Evolutionary conservation across 805 yeast genomes (phyloP).

Genomic region (Candida dajiaensis): DNA sequence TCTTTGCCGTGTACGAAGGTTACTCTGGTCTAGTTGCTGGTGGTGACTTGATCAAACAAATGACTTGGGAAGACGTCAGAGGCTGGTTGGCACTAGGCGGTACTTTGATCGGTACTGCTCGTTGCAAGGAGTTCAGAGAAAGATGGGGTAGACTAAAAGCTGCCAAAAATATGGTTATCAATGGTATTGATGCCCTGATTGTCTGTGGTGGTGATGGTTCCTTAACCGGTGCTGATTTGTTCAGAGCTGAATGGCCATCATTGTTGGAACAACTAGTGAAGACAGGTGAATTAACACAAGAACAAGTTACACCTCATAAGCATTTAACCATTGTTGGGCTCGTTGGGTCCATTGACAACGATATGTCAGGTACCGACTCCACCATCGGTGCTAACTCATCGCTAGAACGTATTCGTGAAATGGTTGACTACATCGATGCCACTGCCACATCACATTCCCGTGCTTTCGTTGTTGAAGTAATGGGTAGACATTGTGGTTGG

Average conservation of each 20-base stretch:
- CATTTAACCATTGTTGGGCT: constrained; percentile 84
- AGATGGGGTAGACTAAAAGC: constrained; percentile 79
- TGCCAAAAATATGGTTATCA: constrained; percentile 74
- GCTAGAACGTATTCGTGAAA: constrained; percentile 84
- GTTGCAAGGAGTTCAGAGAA: constrained; percentile 82
- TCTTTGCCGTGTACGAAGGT: constrained; percentile 89
- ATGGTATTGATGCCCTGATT: constrained; percentile 90
- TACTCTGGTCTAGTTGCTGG: constrained; percentile 90
- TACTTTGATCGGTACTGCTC: constrained; percentile 93
- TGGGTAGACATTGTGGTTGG: constrained; percentile 99
- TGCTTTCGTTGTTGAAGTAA: constrained; percentile 96
- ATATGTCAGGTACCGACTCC: constrained; percentile 94
- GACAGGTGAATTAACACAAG: constrained; percentile 49
- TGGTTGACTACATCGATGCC: constrained; percentile 95
- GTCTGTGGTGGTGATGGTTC: constrained; percentile 99
- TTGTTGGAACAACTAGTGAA: constrained; percentile 65
- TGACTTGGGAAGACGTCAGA: constrained; percentile 92
- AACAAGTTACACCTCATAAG: constrained; percentile 54
- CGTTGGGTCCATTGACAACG: constrained; percentile 97
- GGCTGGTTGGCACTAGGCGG: constrained; percentile 94
- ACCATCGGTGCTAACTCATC: constrained; percentile 97
- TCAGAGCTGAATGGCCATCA: constrained; percentile 93
- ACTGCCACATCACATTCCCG: constrained; percentile 96
- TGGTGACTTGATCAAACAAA: constrained; percentile 67
- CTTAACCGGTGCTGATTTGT: constrained; percentile 92